phyloP scores from a whole-genome alignment of 2,329 filamentous ascomycete genomes.

The Trichoderma afroharzianum region DNA sequence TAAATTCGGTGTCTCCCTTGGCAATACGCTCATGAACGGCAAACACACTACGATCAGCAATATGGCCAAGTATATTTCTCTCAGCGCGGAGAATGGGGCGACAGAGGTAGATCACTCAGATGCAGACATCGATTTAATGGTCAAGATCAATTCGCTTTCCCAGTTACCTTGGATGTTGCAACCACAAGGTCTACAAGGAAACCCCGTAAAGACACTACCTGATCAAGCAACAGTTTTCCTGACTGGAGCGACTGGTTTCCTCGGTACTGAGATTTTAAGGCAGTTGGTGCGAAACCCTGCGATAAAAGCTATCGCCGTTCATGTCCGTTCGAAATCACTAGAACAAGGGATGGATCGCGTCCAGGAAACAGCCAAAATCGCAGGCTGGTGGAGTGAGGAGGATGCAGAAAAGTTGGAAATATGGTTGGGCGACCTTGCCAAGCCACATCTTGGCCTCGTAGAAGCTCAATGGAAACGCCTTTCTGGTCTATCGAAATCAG shows the following conservation, averaged over 20 bases:
- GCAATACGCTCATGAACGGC: conserved; percentile 20
- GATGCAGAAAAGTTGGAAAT: not conserved
- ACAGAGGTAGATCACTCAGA: not conserved
- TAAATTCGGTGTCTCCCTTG: conserved; percentile 19
- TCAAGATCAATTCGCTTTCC: conserved; percentile 3
- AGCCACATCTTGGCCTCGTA: not conserved
- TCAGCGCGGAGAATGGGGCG: not conserved
- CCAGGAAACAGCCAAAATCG: conserved; percentile 2
- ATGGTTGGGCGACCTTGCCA: conserved; percentile 4
- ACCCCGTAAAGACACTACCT: not conserved
- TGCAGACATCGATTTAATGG: not conserved
- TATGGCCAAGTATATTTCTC: conserved; percentile 20
- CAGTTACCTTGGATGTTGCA: not conserved
- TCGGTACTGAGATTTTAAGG: conserved; percentile 14
- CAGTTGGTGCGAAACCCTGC: not conserved
- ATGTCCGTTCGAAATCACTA: conserved; percentile 7
- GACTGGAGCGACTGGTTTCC: conserved; percentile 13
- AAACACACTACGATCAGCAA: conserved; percentile 20
- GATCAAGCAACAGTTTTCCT: conserved; percentile 12
- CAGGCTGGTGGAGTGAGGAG: conserved; percentile 9
- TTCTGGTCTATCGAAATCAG: not conserved
- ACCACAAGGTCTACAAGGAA: not conserved
- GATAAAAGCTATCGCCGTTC: not conserved
- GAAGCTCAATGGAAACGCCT: not conserved
- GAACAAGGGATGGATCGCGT: conserved; percentile 3